Evolutionary conservation across 306 rosid species (phyloP).

Genomic region (Quercus gilva): DNA sequence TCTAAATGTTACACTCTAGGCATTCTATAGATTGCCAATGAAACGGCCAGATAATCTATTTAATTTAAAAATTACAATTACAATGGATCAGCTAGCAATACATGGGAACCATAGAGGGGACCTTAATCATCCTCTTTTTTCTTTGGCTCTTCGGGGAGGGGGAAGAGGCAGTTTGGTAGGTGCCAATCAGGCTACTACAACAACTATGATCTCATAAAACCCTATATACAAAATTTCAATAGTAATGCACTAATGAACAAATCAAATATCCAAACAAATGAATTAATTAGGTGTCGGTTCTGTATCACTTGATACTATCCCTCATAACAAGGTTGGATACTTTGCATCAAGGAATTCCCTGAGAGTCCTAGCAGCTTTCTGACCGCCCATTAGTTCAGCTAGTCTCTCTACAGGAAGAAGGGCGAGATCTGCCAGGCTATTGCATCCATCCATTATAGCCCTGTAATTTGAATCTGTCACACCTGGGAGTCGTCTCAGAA

Average conservation of each 20-base stretch:
- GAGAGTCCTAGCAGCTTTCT: slow-evolving; percentile 87
- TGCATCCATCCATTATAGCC: slow-evolving; percentile 82
- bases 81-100: neutral
- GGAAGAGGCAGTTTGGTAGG: no score
- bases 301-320: slow-evolving; percentile 5
- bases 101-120: neutral
- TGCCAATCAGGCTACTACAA: neutral
- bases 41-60: no score
- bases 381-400: slow-evolving; percentile 84
- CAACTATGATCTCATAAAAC: neutral
- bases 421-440: slow-evolving; percentile 87
- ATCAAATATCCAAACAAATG: neutral
- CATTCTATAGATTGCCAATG: no score
- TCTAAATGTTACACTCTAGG: no score
- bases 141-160: no score
- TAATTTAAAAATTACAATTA: no score
- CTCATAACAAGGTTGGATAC: slow-evolving; percentile 81
- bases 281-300: neutral
- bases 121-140: neutral
- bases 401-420: slow-evolving; percentile 79
- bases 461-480: slow-evolving; percentile 87
- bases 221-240: neutral
- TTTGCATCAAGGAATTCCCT: slow-evolving; percentile 95
- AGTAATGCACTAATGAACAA: neutral
- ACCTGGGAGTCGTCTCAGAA: slow-evolving; percentile 90